Evolutionary conservation across 257 asterid genomes (phyloP).

Genomic region (Solanum microdontum): DNA sequence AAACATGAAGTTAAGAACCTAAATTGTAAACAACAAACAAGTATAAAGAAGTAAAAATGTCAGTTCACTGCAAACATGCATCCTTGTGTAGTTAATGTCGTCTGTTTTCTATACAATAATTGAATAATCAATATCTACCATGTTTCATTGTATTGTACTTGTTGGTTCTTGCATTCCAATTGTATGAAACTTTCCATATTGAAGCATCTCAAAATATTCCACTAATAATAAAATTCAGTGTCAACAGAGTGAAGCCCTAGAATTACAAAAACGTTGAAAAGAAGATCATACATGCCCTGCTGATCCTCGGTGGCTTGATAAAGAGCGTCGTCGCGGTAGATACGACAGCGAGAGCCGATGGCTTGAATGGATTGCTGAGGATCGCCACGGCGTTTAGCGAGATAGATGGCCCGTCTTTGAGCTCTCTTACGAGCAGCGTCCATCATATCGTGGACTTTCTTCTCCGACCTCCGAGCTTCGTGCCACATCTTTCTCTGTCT

Average conservation of each 20-base stretch:
- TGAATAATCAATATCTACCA: neutral
- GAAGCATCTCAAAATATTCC: neutral
- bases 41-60: neutral
- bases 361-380: constrained; percentile 93
- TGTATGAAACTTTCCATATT: neutral
- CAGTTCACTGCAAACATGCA: neutral
- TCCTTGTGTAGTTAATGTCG: neutral
- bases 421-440: constrained; percentile 99
- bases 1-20: neutral
- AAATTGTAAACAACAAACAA: neutral
- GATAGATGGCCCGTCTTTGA: constrained; percentile 82
- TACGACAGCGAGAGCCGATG: constrained; percentile 70
- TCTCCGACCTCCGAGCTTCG: constrained; percentile 95
- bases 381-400: constrained; percentile 96
- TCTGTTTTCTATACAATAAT: neutral
- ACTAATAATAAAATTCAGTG: neutral
- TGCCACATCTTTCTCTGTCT: constrained; percentile 68
- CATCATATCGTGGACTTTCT: constrained; percentile 98
- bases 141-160: neutral
- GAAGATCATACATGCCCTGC: constrained; percentile 69
- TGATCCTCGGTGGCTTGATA: constrained; percentile 87
- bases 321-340: constrained; percentile 76
- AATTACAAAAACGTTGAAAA: neutral
- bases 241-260: neutral
- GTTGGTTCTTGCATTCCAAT: neutral